Conservation (phyloP, 2,329 filamentous ascomycete genomes). For the Claviceps pusilla region DNA sequence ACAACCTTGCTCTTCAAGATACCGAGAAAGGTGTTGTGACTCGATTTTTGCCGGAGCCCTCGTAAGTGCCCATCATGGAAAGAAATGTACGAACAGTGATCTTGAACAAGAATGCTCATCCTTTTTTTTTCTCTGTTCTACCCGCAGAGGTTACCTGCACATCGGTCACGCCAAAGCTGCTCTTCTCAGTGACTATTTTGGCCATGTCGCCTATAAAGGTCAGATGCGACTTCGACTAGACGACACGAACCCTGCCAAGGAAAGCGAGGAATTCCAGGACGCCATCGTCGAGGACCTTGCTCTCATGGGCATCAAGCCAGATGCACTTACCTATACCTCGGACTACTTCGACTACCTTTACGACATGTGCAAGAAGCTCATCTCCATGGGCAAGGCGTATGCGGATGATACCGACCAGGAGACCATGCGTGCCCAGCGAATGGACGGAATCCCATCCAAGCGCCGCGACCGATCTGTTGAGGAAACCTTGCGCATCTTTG, state of each 20-base stretch:
- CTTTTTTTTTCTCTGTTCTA: neutral
- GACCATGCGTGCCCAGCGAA: conserved; percentile 71
- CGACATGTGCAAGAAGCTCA: conserved; percentile 68
- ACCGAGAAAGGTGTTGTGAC: conserved; percentile 82
- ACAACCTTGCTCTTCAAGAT: conserved; percentile 74
- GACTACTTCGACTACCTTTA: conserved; percentile 93
- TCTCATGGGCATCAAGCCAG: conserved; percentile 82
- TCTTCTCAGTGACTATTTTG: conserved; percentile 90
- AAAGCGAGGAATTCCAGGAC: conserved; percentile 93
- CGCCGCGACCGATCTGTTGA: conserved; percentile 65
- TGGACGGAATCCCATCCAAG: conserved; percentile 68
- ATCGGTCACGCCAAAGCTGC: conserved; percentile 93
- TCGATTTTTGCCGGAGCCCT: conserved; percentile 86
- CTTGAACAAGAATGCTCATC: conserved; percentile 4
- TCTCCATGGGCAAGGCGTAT: conserved; percentile 78
- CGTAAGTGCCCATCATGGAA: conserved; percentile 33
- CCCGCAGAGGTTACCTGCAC: conserved; percentile 61
- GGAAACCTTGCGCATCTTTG: conserved; percentile 73
- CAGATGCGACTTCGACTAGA: conserved; percentile 86
- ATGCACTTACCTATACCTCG: conserved; percentile 75
- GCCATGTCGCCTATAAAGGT: conserved; percentile 82
- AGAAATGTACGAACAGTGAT: neutral
- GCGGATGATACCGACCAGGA: conserved; percentile 88
- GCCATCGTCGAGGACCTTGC: conserved; percentile 82
- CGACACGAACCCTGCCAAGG: conserved; percentile 93